These are phyloP conservation scores for Lactarius tabidus DNA, from an alignment of 768 basidiomycete species.

Conservation along the genomic window DNA sequence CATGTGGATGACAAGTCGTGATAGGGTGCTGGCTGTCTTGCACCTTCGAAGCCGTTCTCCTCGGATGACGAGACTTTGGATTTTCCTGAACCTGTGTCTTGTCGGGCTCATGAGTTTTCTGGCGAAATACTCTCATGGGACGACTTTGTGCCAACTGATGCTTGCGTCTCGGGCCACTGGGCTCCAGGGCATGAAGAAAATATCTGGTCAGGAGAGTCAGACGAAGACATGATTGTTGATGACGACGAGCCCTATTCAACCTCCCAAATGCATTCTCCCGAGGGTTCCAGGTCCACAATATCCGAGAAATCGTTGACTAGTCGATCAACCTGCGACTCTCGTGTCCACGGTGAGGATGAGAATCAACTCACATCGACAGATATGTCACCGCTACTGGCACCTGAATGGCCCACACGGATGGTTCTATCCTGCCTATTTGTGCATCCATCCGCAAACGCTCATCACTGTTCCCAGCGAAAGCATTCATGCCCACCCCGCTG, in stretches of 20 bases:
- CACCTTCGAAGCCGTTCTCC: neutral
- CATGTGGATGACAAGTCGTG: neutral
- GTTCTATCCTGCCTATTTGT: neutral
- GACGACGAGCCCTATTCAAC: neutral
- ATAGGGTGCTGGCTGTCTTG: neutral
- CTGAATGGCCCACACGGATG: neutral
- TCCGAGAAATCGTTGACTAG: neutral
- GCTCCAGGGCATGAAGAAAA: neutral
- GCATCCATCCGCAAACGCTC: neutral
- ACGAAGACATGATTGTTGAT: neutral
- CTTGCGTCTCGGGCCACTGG: slow-evolving; percentile 2
- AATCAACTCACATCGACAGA: neutral
- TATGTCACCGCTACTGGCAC: slow-evolving; percentile 1
- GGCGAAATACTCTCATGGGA: slow-evolving; percentile 1
- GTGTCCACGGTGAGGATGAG: neutral
- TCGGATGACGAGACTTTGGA: neutral
- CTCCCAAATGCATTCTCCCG: neutral
- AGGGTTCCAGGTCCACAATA: neutral
- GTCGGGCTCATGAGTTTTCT: slow-evolving; percentile 3
- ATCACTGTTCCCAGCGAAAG: neutral
- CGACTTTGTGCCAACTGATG: neutral
- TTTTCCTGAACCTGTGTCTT: slow-evolving; percentile 1
- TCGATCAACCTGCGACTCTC: slow-evolving; percentile 1
- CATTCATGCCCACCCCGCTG: neutral
- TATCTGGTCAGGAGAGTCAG: slow-evolving; percentile 8